Base-by-base conservation (phyloP, 768 basidiomycete genomes). In the Jaapia argillacea region DNA sequence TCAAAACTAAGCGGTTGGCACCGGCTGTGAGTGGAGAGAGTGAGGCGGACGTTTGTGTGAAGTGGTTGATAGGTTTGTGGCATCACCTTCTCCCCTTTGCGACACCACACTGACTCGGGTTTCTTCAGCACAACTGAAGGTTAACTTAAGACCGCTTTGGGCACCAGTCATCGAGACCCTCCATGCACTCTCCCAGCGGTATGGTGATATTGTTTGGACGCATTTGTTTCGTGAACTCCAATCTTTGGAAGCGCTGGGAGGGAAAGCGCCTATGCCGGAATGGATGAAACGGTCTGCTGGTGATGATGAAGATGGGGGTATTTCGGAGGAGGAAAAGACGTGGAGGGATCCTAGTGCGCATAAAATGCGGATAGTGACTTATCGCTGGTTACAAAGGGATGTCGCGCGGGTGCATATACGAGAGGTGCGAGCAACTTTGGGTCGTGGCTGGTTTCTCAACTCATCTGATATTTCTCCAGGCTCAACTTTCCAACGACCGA, bases 101-200 rank as follows among this genome's bases (percentile, higher is more conserved):
- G 22, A 14, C 26, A 10, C 36, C 27, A 27, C 27, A 21, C 16
- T 39, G 25, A 18, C 38, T n/a, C 38, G 20, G 18, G 28, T 33
- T 16, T n/a, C 16, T 44, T 21, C 53, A 84, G 88, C 85, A 4
- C 93, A 96, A 58, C 69, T 97, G 42, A 97, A 98, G 65, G 85
- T 97, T 47, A 94, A 92, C 57, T 65, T 98, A 36, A 75, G 88
- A 23, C 96, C 96, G 0, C 56, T 96, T 13, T 99, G 93, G 85
- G 74, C 79, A 3, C 84, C 92, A 14, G 78, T 91, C 3, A 72
- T 80, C 10, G 72, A 73, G 7, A 81, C 85, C 1, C 60, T 96
- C 4, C 69, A 74, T 0, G 55, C 60, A 2, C 48, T 77, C 12
- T 68, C 75, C 0, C 58, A 60, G 24, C 64, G 74, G n/a, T 82